These are phyloP conservation scores for Eremothecium sinecaudum DNA, from an alignment of 1,139 yeast species.

Conservation along the genomic window DNA sequence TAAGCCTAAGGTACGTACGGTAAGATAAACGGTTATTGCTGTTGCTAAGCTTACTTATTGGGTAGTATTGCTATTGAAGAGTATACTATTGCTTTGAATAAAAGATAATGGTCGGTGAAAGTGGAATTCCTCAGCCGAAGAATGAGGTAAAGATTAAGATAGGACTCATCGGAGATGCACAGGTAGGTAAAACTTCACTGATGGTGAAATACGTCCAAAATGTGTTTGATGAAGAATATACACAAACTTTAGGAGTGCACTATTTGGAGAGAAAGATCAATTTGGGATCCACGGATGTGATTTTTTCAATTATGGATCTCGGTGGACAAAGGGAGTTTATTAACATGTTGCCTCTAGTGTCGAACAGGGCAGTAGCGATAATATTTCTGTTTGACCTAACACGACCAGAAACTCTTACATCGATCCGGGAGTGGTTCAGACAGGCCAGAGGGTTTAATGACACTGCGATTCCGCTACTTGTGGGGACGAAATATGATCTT, in stretches of 20 bases:
- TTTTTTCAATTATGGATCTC: conserved; percentile 90
- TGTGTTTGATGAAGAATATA: conserved; percentile 82
- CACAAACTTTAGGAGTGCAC: conserved; percentile 90
- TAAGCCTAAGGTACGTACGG: too few species aligned
- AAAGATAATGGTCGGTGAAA: conserved; percentile 3
- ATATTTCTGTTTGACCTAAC: conserved; percentile 89
- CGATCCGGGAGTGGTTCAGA: conserved; percentile 90
- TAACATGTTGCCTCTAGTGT: conserved; percentile 90
- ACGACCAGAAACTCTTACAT: conserved; percentile 73
- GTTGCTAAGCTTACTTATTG: too few species aligned
- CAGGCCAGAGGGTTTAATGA: conserved; percentile 87
- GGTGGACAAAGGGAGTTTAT: conserved; percentile 97
- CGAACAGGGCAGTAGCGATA: conserved; percentile 89
- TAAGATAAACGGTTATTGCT: too few species aligned
- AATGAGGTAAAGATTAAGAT: conserved; percentile 71
- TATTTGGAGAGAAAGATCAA: conserved; percentile 88
- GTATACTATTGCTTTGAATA: too few species aligned
- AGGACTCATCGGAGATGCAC: conserved; percentile 94
- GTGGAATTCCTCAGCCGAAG: conserved; percentile 19
- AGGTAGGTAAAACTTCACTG: conserved; percentile 93
- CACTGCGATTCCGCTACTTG: conserved; percentile 83
- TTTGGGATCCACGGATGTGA: conserved; percentile 79
- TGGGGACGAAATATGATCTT: conserved; percentile 90
- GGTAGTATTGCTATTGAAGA: too few species aligned
- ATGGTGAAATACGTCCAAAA: conserved; percentile 98